A percentile compares a stretch with the other conserved stretches of the same genome.
These are phyloP conservation scores for Phialemonium atrogriseum DNA, from an alignment of 2,329 filamentous ascomycete species.

Conservation along the genomic window DNA sequence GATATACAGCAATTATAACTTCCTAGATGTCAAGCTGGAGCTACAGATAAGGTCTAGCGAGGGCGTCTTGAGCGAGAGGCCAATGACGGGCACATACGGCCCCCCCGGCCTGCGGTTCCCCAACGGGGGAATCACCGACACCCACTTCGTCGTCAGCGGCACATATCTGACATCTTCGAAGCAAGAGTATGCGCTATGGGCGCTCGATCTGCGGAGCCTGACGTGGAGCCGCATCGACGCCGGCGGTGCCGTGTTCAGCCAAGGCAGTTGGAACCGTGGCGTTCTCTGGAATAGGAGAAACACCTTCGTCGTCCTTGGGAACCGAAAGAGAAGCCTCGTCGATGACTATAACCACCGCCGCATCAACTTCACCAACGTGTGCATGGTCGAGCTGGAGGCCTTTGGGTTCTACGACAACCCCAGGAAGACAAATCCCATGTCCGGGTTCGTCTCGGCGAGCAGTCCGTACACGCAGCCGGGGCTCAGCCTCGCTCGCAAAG, in stretches of 20 bases:
- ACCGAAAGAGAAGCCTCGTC: conserved; percentile 85
- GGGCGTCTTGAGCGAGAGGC: conserved; percentile 74
- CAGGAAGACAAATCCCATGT: conserved; percentile 66
- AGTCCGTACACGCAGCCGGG: conserved; percentile 53
- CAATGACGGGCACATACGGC: conserved; percentile 80
- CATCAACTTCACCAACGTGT: conserved; percentile 95
- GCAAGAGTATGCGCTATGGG: conserved; percentile 97
- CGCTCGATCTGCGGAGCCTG: conserved; percentile 76
- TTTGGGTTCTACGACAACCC: conserved; percentile 98
- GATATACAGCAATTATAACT: conserved; percentile 99
- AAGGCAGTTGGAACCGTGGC: conserved; percentile 96
- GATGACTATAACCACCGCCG: conserved; percentile 97
- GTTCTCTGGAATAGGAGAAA: conserved; percentile 90
- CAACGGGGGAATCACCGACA: conserved; percentile 91
- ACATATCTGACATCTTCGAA: conserved; percentile 97
- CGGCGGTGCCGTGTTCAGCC: conserved; percentile 86
- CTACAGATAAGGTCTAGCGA: conserved; percentile 81
- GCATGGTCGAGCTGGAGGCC: conserved; percentile 92
- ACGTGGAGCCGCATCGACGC: conserved; percentile 96
- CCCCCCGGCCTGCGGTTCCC: conserved; percentile 91
- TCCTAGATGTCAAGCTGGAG: conserved; percentile 92
- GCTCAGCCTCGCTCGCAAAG: conserved; percentile 49
- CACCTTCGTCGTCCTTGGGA: conserved; percentile 90
- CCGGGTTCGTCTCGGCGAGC: conserved; percentile 78
- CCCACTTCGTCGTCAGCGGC: conserved; percentile 93